phyloP scores from a whole-genome alignment of 495 filamentous ascomycete genomes.

The Aspergillus hancockii region DNA sequence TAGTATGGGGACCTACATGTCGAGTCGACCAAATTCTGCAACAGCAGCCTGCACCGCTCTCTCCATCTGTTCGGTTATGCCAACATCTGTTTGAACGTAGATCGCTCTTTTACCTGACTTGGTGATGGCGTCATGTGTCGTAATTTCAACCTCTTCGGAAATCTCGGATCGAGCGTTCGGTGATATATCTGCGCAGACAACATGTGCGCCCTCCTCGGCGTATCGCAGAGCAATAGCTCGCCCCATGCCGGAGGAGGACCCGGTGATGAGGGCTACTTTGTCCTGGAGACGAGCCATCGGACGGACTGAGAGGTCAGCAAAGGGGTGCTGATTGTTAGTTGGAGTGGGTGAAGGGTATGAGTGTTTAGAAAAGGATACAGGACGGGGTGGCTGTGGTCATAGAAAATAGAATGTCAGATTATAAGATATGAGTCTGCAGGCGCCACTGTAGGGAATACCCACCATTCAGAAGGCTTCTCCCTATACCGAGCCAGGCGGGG shows the following conservation, averaged over 20 bases:
- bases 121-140: slow-evolving; percentile 38
- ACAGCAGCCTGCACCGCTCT: slow-evolving; percentile 33
- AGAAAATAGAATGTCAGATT: background rate
- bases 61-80: slow-evolving; percentile 29
- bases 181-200: slow-evolving; percentile 44
- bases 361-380: too few relatives aligned
- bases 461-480: background rate
- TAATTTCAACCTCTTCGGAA: slow-evolving; percentile 24
- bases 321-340: background rate
- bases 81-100: slow-evolving; percentile 43
- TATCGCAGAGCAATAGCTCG: slow-evolving; percentile 41
- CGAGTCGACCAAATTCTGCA: slow-evolving; percentile 40
- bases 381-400: too few relatives aligned
- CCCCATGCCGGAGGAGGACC: slow-evolving; percentile 41
- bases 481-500: background rate
- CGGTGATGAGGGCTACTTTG: slow-evolving; percentile 43
- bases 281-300: slow-evolving; percentile 14
- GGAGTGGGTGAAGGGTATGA: background rate
- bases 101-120: slow-evolving; percentile 34
- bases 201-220: slow-evolving; percentile 36
- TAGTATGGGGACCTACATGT: slow-evolving; percentile 33
- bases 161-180: slow-evolving; percentile 14
- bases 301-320: too few relatives aligned
- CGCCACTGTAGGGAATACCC: background rate
- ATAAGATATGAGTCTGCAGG: background rate